Conservation (phyloP, 1,284 basidiomycete genomes). For the Ustilago lituana region DNA sequence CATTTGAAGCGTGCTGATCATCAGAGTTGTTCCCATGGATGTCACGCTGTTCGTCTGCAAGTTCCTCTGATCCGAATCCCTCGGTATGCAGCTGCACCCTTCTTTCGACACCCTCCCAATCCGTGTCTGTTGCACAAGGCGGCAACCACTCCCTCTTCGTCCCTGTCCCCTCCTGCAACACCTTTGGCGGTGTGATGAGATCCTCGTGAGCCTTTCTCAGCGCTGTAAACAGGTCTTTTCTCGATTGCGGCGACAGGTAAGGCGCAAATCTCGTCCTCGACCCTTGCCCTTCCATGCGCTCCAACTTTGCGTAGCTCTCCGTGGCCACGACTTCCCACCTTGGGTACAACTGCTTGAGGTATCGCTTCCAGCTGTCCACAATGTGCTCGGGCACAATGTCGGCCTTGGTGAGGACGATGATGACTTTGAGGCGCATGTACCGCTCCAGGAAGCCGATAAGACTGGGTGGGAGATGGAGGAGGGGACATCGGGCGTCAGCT, state of each 20-base stretch:
- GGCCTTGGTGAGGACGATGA: slow-evolving; percentile 56
- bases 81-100: slow-evolving; percentile 41
- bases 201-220: slow-evolving; percentile 77
- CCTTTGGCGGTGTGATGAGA: slow-evolving; percentile 76
- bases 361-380: slow-evolving; percentile 41
- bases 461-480: slow-evolving; percentile 72
- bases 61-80: slow-evolving; percentile 6
- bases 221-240: slow-evolving; percentile 72
- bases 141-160: slow-evolving; percentile 77
- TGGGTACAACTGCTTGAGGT: slow-evolving; percentile 39
- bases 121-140: slow-evolving; percentile 50
- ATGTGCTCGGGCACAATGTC: slow-evolving; percentile 49
- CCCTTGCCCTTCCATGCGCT: slow-evolving; percentile 52
- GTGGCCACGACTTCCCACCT: slow-evolving; percentile 51
- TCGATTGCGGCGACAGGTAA: slow-evolving; percentile 38
- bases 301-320: slow-evolving; percentile 48
- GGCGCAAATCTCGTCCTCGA: slow-evolving; percentile 41
- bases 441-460: slow-evolving; percentile 70
- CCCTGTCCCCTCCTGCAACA: slow-evolving; percentile 72
- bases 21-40: background rate
- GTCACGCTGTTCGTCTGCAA: background rate
- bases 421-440: slow-evolving; percentile 70
- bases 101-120: slow-evolving; percentile 49
- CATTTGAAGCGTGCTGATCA: background rate
- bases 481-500: slow-evolving; percentile 85